These are phyloP conservation scores for Singerocomus rubriflavus DNA, from an alignment of 1,284 basidiomycete genomes.

Conservation along the genomic window DNA sequence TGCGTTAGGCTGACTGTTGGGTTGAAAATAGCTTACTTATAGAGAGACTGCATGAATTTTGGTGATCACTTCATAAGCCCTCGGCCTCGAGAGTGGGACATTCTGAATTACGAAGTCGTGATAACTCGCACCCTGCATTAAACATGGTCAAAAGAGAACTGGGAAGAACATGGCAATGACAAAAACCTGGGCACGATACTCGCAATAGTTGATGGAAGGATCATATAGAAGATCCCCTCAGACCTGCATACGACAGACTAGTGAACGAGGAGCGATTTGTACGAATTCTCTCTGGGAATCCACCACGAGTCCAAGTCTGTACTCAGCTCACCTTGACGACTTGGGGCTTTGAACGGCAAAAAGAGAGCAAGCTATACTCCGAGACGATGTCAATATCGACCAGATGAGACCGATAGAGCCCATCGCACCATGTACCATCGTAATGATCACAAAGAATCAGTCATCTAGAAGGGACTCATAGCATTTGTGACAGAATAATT, in stretches of 20 bases:
- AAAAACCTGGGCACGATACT: constrained; percentile 34
- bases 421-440: not conserved
- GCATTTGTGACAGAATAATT: no score
- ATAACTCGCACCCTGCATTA: constrained; percentile 16
- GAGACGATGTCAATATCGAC: no score
- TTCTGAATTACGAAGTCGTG: constrained; percentile 35
- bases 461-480: not conserved
- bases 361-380: no score
- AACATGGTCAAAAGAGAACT: constrained; percentile 2
- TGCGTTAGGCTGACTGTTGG: not conserved
- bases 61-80: constrained; percentile 44
- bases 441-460: not conserved
- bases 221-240: constrained; percentile 4
- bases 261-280: no score
- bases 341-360: no score
- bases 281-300: no score
- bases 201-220: constrained; percentile 31
- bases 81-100: constrained; percentile 32
- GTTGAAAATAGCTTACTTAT: constrained; percentile 29
- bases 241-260: no score
- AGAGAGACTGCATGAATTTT: constrained; percentile 52
- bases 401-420: no score
- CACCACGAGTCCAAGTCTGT: no score
- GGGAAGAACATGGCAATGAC: not conserved
- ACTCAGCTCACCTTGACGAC: no score